A percentile compares a stretch with the other conserved stretches of the same genome.
Evolutionary conservation across 805 yeast species (phyloP).

Genomic region (Nakazawaea populi): DNA sequence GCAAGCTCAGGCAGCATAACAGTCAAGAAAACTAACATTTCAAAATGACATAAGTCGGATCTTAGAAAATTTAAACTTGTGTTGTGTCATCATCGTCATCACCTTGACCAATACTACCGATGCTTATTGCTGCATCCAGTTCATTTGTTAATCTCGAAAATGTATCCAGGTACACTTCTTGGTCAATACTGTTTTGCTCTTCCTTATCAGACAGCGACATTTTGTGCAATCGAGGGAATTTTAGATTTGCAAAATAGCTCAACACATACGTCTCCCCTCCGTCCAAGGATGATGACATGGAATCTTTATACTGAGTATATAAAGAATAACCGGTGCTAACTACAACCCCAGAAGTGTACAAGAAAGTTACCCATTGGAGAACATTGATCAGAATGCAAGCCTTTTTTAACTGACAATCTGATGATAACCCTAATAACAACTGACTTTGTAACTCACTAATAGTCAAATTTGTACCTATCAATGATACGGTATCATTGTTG

Average conservation of each 20-base stretch:
- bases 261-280: not conserved
- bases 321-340: not conserved
- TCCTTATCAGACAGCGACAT: not conserved
- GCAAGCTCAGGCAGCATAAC: no score
- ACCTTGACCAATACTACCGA: not conserved
- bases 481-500: not conserved
- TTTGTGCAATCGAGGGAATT: not conserved
- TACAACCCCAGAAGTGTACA: not conserved
- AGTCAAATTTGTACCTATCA: not conserved
- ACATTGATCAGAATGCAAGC: slow-evolving; percentile 2
- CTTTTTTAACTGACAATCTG: slow-evolving; percentile 6
- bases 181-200: not conserved
- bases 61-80: no score
- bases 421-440: not conserved
- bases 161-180: no score
- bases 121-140: no score
- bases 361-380: not conserved
- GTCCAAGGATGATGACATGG: not conserved
- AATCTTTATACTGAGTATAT: not conserved
- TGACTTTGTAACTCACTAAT: not conserved
- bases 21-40: no score
- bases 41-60: no score
- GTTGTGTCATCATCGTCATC: not conserved
- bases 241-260: not conserved
- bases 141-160: no score